Conservation (phyloP, 2,329 filamentous ascomycete species). For the Teratosphaeria destructans region DNA sequence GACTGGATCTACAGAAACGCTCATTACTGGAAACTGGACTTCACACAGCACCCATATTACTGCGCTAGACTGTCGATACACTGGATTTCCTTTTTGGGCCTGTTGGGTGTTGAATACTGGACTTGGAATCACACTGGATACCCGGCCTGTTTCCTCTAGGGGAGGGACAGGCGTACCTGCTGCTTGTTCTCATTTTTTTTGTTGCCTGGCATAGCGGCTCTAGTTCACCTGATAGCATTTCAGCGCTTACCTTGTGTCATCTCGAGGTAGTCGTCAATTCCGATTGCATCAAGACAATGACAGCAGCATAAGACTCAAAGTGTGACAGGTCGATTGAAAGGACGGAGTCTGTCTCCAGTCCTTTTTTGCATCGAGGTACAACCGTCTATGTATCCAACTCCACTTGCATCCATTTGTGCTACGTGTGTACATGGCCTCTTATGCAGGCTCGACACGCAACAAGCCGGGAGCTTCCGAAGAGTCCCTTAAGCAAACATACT, state of each 20-base stretch:
- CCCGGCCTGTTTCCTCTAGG: not conserved
- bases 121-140: not conserved
- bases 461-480: no score
- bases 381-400: no score
- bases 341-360: no score
- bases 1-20: not conserved
- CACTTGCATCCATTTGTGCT: no score
- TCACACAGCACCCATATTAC: not conserved
- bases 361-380: no score
- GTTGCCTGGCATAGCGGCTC: not conserved
- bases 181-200: not conserved
- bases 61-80: not conserved
- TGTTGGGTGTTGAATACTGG: not conserved
- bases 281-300: not conserved
- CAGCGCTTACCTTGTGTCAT: not conserved
- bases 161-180: not conserved
- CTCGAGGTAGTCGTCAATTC: not conserved
- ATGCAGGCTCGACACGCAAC: no score
- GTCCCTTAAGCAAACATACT: no score
- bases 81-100: not conserved
- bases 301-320: no score
- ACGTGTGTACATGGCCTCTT: no score
- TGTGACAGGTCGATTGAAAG: no score
- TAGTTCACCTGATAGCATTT: not conserved
- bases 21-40: not conserved